phyloP scores from a whole-genome alignment of 2,329 filamentous ascomycete genomes.

The Tolypocladium cylindrosporum region DNA sequence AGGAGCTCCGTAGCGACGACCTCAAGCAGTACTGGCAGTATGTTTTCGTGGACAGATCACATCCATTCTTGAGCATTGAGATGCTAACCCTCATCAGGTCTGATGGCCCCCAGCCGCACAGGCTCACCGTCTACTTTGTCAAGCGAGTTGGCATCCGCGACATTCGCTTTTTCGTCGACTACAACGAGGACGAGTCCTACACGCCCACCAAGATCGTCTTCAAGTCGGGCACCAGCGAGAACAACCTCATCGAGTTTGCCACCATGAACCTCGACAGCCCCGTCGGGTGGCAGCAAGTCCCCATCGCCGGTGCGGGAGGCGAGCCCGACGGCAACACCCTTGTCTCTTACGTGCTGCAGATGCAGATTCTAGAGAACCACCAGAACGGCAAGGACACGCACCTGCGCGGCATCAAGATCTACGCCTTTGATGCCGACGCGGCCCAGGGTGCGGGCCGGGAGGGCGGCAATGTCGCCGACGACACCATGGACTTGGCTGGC shows the following conservation, averaged over 20 bases:
- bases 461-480: slow-evolving; percentile 17
- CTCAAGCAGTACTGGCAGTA: slow-evolving; percentile 71
- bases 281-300: slow-evolving; percentile 83
- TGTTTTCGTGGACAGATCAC: slow-evolving; percentile 15
- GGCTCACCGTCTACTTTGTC: slow-evolving; percentile 76
- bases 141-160: slow-evolving; percentile 70
- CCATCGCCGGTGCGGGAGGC: slow-evolving; percentile 43
- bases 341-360: slow-evolving; percentile 80
- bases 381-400: slow-evolving; percentile 99
- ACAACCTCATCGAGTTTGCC: slow-evolving; percentile 83
- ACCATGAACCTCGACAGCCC: slow-evolving; percentile 71
- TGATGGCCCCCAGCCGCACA: slow-evolving; percentile 75
- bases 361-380: slow-evolving; percentile 90
- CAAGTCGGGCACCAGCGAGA: slow-evolving; percentile 79
- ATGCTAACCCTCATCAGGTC: slow-evolving; percentile 37
- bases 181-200: slow-evolving; percentile 88
- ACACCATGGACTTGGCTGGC: slow-evolving; percentile 16
- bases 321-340: slow-evolving; percentile 63
- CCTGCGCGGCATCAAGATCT: slow-evolving; percentile 85
- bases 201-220: slow-evolving; percentile 90
- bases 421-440: slow-evolving; percentile 43
- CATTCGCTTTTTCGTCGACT: slow-evolving; percentile 81
- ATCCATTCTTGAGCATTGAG: not conserved
- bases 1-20: slow-evolving; percentile 65
- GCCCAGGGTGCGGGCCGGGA: slow-evolving; percentile 29